These are phyloP conservation scores for Mycosphaerelloides madeirae DNA, from an alignment of 2,329 filamentous ascomycete species.

Conservation along the genomic window DNA sequence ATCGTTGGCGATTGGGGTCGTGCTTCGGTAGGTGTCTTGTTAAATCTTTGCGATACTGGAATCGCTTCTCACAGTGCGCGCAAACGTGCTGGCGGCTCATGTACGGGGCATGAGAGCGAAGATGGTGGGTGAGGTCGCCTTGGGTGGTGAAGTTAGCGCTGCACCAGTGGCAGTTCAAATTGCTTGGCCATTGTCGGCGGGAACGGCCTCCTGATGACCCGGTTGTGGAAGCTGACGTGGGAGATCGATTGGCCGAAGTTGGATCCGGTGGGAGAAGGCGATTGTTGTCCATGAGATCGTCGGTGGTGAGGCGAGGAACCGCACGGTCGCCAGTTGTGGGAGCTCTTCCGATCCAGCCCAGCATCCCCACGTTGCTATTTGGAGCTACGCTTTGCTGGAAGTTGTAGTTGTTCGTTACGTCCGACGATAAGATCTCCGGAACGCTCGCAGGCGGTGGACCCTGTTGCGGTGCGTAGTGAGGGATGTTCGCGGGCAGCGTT, in stretches of 20 bases:
- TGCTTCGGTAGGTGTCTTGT: slow-evolving; percentile 18
- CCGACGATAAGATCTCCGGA: slow-evolving; percentile 6
- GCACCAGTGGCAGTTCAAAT: slow-evolving; percentile 16
- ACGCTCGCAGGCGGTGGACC: neutral
- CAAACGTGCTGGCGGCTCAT: slow-evolving; percentile 18
- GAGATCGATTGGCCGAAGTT: slow-evolving; percentile 11
- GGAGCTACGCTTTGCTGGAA: slow-evolving; percentile 4
- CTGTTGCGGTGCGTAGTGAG: neutral
- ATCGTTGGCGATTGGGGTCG: slow-evolving; percentile 18
- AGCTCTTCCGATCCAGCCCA: slow-evolving; percentile 13
- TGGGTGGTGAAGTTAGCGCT: slow-evolving; percentile 16
- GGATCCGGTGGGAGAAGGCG: slow-evolving; percentile 10
- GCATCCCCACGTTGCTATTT: slow-evolving; percentile 7
- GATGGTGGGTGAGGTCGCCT: slow-evolving; percentile 19
- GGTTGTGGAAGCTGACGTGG: slow-evolving; percentile 18
- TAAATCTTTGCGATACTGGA: slow-evolving; percentile 21
- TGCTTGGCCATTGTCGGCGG: slow-evolving; percentile 10
- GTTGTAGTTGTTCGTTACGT: slow-evolving; percentile 12
- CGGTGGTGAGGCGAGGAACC: slow-evolving; percentile 12
- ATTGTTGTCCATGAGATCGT: neutral
- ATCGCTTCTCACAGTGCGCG: slow-evolving; percentile 17
- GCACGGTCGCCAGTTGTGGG: slow-evolving; percentile 9
- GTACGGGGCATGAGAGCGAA: slow-evolving; percentile 18
- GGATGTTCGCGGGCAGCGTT: neutral
- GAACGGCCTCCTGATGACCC: slow-evolving; percentile 13